Conservation (phyloP, 306 rosid genomes). For the Begonia masoniana region DNA sequence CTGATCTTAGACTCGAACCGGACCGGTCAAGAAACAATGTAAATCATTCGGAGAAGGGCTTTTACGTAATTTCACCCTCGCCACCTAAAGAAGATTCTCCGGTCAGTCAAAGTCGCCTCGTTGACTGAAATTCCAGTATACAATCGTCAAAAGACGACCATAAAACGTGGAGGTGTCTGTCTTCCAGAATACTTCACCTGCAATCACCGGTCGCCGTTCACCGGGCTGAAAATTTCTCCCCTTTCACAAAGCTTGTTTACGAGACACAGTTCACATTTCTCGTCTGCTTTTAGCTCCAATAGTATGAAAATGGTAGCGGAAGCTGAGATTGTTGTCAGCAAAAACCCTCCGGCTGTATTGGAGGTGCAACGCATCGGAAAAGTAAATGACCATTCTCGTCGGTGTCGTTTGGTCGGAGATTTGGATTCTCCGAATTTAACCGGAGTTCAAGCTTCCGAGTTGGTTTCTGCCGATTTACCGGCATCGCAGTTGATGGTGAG, state of each 20-base stretch:
- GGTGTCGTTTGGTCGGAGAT: conserved; percentile 27
- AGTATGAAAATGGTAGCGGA: conserved; percentile 28
- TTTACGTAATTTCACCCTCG: no score
- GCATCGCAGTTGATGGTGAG: conserved; percentile 33
- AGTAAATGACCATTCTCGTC: conserved; percentile 14
- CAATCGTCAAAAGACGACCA: neutral
- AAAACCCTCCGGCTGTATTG: conserved; percentile 35
- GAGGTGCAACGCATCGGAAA: conserved; percentile 40
- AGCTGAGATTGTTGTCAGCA: conserved; percentile 47
- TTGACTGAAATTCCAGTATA: no score
- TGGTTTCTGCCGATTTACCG: conserved; percentile 37
- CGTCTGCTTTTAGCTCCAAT: neutral
- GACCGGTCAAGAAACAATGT: no score
- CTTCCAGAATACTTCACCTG: neutral
- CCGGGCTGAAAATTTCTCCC: neutral
- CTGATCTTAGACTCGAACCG: no score
- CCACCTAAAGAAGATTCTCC: no score
- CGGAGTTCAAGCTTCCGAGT: conserved; percentile 35
- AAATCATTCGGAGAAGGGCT: no score
- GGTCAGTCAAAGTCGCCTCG: no score
- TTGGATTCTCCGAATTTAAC: conserved; percentile 28
- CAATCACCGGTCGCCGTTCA: neutral
- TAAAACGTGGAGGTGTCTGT: neutral
- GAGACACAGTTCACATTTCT: neutral
- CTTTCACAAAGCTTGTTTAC: no score